phyloP scores from a whole-genome alignment of 2,329 filamentous ascomycete genomes.

The Dothidotthia symphoricarpi region DNA sequence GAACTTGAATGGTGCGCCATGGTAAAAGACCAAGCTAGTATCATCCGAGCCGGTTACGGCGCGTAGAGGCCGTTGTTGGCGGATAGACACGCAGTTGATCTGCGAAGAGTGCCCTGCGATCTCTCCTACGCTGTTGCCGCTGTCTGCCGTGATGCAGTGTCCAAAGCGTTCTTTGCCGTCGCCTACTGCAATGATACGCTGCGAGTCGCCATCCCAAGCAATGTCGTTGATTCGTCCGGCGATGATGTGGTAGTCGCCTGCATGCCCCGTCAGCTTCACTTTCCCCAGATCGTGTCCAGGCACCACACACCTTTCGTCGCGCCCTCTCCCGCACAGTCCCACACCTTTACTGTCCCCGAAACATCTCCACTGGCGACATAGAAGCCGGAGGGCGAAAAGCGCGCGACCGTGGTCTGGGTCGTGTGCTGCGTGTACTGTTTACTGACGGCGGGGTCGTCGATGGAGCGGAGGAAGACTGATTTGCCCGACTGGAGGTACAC shows the following conservation, averaged over 20 bases:
- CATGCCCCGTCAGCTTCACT: conserved; percentile 27
- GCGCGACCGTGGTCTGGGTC: conserved; percentile 82
- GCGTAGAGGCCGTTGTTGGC: conserved; percentile 83
- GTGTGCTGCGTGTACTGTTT: conserved; percentile 94
- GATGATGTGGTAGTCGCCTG: conserved; percentile 87
- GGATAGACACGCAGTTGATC: conserved; percentile 87
- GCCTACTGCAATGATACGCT: conserved; percentile 93
- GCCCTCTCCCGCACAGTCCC: conserved; percentile 83
- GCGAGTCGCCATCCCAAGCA: conserved; percentile 95
- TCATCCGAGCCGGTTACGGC: conserved; percentile 92
- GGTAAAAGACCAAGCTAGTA: conserved; percentile 83
- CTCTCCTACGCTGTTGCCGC: conserved; percentile 93
- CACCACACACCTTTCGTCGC: conserved; percentile 67
- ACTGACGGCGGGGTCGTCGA: conserved; percentile 80
- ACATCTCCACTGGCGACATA: conserved; percentile 92
- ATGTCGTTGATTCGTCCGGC: conserved; percentile 94
- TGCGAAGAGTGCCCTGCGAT: conserved; percentile 87
- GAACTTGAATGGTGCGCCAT: conserved; percentile 95
- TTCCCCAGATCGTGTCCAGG: neutral
- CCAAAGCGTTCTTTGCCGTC: conserved; percentile 92
- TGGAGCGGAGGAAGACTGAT: conserved; percentile 92
- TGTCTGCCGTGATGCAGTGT: conserved; percentile 85
- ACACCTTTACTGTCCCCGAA: conserved; percentile 80
- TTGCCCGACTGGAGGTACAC: conserved; percentile 72
- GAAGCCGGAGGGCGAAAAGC: conserved; percentile 91